Base-by-base conservation (phyloP, 2,329 filamentous ascomycete genomes). In the Colletotrichum orchidophilum region DNA sequence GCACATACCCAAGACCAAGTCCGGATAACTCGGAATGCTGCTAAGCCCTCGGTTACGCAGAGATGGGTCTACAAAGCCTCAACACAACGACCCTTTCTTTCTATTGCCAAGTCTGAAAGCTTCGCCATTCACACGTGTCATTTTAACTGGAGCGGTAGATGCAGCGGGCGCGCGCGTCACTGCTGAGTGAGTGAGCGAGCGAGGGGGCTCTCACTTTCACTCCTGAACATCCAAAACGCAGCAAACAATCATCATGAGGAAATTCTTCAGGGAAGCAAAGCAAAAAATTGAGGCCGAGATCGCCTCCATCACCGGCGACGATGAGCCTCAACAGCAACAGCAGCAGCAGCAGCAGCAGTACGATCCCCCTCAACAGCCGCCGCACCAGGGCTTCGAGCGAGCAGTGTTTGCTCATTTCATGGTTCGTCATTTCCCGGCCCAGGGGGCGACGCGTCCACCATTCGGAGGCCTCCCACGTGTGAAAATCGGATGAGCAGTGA, bases 121-220 rank as follows among this genome's bases (percentile, higher is more conserved):
- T 69, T 71, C 59, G 58, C 69, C 64, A 53, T 68, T 63, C 64
- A 46, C 64, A 71, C 69, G 69, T 69, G 69, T 71, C 69, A 59
- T 68, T 58, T 68, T 63, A 63, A 71, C 13, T 71, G 69, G 69
- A 71, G 69, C 69, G 27, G 64, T 68, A 29, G 62, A 67, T 24
- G 49, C 58, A 39, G 58, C 31, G 27, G n/a, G 12, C 42, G 39
- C 39, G 39, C 50, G 58, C 69, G 64, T 71, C 64, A 71, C 29
- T 26, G n/a, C 29, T 12, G 13, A 31, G 21, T 39, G 39, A 35
- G 33, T 18, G 52, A 27, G 50, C 39, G 5, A 15, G 15, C 57
- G 26, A 13, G 39, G 39, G 39, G 39, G 7, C 39, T 46, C 11
- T 21, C 42, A 35, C 26, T 42, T 59, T 54, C 21, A 39, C 55